Conservation (phyloP, 768 basidiomycete genomes). For the Phanerochaete carnosa region DNA sequence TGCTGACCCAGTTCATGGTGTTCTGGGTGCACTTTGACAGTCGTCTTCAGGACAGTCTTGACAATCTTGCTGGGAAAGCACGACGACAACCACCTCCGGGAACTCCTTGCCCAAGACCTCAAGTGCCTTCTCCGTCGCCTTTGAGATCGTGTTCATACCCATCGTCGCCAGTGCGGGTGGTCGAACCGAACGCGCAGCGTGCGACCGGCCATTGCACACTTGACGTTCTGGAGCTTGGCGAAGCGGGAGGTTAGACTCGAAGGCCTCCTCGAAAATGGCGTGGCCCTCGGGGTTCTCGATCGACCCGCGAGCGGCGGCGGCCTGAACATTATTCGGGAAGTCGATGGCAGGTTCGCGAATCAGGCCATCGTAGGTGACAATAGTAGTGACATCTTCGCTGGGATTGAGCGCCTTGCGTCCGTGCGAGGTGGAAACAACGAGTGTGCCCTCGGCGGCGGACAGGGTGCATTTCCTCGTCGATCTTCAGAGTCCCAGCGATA, state of each 20-base stretch:
- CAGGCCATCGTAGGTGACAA: conserved; percentile 91
- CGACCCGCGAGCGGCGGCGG: conserved; percentile 86
- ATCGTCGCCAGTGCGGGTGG: conserved; percentile 93
- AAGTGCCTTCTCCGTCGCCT: conserved; percentile 94
- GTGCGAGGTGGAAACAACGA: conserved; percentile 95
- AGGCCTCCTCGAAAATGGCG: conserved; percentile 71
- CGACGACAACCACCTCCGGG: conserved; percentile 88
- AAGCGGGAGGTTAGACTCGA: conserved; percentile 95
- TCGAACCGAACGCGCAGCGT: conserved; percentile 92
- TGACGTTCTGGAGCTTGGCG: conserved; percentile 79
- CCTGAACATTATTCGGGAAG: conserved; percentile 78
- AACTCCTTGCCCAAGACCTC: conserved; percentile 74
- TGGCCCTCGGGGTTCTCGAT: conserved; percentile 82
- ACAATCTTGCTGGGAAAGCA: conserved; percentile 89
- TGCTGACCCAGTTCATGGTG: conserved; percentile 92
- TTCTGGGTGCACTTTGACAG: conserved; percentile 90
- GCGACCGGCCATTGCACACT: conserved; percentile 89
- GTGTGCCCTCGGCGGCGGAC: conserved; percentile 98
- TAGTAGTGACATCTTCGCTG: conserved; percentile 92
- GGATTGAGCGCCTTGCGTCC: conserved; percentile 98
- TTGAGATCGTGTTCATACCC: conserved; percentile 99
- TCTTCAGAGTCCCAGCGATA: conserved; percentile 90
- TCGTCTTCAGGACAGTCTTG: conserved; percentile 91
- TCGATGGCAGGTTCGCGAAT: conserved; percentile 98
- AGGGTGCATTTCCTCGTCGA: conserved; percentile 80